phyloP scores from a whole-genome alignment of 257 asterid species.

The Lycium ferocissimum region DNA sequence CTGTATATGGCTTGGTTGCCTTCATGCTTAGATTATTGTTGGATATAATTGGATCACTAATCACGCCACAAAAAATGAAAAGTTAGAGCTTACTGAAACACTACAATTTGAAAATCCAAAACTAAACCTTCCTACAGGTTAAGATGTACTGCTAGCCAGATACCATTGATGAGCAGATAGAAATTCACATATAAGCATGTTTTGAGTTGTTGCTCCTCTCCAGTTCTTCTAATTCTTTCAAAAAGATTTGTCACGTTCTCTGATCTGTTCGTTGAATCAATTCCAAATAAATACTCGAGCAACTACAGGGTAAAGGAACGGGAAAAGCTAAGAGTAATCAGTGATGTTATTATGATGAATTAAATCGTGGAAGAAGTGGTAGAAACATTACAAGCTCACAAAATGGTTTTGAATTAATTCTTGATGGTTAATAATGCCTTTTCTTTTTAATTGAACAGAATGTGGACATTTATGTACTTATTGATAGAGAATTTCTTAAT shows the following conservation, averaged over 20 bases:
- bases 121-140: too few relatives aligned
- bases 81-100: too few relatives aligned
- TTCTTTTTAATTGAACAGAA: background rate
- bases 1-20: too few relatives aligned
- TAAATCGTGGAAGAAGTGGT: background rate
- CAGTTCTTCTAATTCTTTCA: too few relatives aligned
- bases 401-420: background rate
- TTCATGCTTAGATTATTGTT: too few relatives aligned
- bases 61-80: too few relatives aligned
- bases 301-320: background rate
- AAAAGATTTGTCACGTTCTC: too few relatives aligned
- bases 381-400: conserved; percentile 1
- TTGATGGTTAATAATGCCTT: background rate
- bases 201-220: too few relatives aligned
- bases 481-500: background rate
- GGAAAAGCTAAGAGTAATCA: background rate
- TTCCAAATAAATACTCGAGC: background rate
- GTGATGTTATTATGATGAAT: background rate
- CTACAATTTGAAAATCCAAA: too few relatives aligned
- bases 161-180: background rate
- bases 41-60: too few relatives aligned
- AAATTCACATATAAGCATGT: background rate
- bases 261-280: background rate
- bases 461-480: background rate
- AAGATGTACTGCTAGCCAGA: background rate